phyloP scores from a whole-genome alignment of 164 flowering plant genomes.

The Amborella trichopoda region DNA sequence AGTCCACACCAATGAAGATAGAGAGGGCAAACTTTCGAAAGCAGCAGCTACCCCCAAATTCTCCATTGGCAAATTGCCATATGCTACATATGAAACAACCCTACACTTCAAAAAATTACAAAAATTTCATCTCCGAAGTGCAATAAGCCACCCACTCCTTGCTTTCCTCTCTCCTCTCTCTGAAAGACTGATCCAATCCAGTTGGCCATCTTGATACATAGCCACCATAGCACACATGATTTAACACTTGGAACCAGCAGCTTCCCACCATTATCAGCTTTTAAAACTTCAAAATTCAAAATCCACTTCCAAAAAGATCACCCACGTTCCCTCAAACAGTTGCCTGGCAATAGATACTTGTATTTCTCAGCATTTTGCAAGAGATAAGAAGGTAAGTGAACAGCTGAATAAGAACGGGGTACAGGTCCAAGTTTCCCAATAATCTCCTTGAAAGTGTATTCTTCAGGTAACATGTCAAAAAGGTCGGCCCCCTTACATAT shows the following conservation, averaged over 20 bases:
- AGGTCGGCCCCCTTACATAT: conserved; percentile 71
- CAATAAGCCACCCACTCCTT: conserved; percentile 11
- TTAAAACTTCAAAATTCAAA: conserved; percentile 2
- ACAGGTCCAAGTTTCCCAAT: conserved; percentile 80
- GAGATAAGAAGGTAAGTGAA: conserved; percentile 67
- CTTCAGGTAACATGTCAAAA: conserved; percentile 94
- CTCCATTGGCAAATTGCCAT: conserved; percentile 11
- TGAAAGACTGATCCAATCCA: conserved; percentile 2
- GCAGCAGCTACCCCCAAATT: conserved; percentile 5
- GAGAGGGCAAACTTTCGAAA: conserved; percentile 8
- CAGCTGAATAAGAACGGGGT: conserved; percentile 71
- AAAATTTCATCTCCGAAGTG: conserved; percentile 10
- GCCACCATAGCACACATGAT: conserved; percentile 3
- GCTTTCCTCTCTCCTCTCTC: conserved; percentile 5
- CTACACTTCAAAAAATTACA: conserved; percentile 12
- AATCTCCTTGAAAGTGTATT: conserved; percentile 75
- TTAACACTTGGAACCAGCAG: too few species aligned
- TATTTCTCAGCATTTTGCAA: conserved; percentile 57
- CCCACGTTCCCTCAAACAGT: conserved; percentile 61
- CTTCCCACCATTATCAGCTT: conserved; percentile 8
- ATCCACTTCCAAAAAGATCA: conserved; percentile 11
- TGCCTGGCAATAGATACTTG: conserved; percentile 76
- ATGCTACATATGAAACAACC: conserved; percentile 15
- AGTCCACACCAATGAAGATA: too few species aligned
- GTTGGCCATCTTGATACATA: background rate